A percentile compares a stretch with the other conserved stretches of the same genome.
These are phyloP conservation scores for Aegilops bicornis DNA, from an alignment of 176 grass and related monocot species.

Conservation along the genomic window DNA sequence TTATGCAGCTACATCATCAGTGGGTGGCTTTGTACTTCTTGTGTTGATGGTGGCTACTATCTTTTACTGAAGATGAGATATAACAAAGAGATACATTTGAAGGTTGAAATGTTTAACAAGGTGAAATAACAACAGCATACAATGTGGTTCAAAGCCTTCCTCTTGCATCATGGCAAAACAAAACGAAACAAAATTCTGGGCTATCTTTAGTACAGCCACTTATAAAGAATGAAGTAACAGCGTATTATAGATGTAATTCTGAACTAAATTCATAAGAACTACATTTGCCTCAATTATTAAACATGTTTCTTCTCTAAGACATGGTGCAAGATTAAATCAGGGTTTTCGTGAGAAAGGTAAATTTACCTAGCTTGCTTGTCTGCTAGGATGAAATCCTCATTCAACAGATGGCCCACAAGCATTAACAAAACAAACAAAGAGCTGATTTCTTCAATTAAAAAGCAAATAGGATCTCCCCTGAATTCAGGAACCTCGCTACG, in stretches of 20 bases:
- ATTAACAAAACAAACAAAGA: slow-evolving; percentile 6
- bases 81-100: too few relatives aligned
- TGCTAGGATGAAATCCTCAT: slow-evolving; percentile 3
- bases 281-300: slow-evolving; percentile 36
- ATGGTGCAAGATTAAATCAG: slow-evolving; percentile 2
- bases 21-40: too few relatives aligned
- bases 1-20: too few relatives aligned
- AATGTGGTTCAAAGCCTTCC: background rate
- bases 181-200: background rate
- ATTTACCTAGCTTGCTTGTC: background rate
- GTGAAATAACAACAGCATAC: too few relatives aligned
- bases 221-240: background rate
- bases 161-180: background rate
- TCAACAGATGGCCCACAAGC: slow-evolving; percentile 17
- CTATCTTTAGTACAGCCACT: background rate
- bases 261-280: background rate
- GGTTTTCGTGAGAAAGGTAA: slow-evolving; percentile 7
- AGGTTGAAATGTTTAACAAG: too few relatives aligned
- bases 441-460: slow-evolving; percentile 31
- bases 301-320: slow-evolving; percentile 11
- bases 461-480: slow-evolving; percentile 15
- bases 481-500: background rate
- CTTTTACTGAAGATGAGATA: too few relatives aligned
- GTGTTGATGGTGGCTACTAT: too few relatives aligned
- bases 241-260: background rate